Base-by-base conservation (phyloP, 345 rosid genomes). In the Salix caprea region DNA sequence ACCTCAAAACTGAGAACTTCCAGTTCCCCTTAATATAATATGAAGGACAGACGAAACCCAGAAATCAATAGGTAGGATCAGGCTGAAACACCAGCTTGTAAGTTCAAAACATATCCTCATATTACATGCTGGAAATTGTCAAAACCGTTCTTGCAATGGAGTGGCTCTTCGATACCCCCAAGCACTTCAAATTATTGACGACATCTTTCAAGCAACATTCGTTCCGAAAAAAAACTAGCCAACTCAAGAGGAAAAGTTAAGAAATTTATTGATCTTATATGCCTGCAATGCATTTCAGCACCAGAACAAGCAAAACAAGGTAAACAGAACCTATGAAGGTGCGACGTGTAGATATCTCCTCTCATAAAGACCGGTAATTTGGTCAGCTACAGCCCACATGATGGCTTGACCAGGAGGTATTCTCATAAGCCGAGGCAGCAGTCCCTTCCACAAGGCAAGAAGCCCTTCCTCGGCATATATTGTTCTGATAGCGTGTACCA, bases 331-430 rank as follows among this genome's bases (percentile, higher is more conserved):
- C 91, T 90, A 91, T 58, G 83, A 71, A 16, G 89, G 80, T 37
- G 91, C 87, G 74, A 70, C 78, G 2, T 4, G 83, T 67, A 90
- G 72, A 84, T 85, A 83, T 77, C 87, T 90, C 87, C 78, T 89
- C 87, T 95, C 98, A 61, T 88, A 93, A 65, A 96, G 74, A 74
- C 97, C 99, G 14, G 69, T 91, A 66, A 96, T 88, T 79, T 93
- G 99, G 85, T 93, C 99, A 69, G 99, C 99, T 71, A 93, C 99
- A 39, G 90, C 92, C 99, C 99, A 93, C 99, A 95, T 91, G 9
- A 96, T 93, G 32, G 99, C 97, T 84, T 96, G 98, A 74, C 99
- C 97, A 2, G 99, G 99, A 0, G 98, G 99, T 65, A 96, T 96
- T 85, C 99, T 87, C 98, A 96, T 96, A 61, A 96, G 90, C 72